Percentiles rank a stretch among this genome's conserved stretches.
These are phyloP conservation scores for Yamadazyma laniorum DNA, from an alignment of 805 yeast species.

Conservation along the genomic window DNA sequence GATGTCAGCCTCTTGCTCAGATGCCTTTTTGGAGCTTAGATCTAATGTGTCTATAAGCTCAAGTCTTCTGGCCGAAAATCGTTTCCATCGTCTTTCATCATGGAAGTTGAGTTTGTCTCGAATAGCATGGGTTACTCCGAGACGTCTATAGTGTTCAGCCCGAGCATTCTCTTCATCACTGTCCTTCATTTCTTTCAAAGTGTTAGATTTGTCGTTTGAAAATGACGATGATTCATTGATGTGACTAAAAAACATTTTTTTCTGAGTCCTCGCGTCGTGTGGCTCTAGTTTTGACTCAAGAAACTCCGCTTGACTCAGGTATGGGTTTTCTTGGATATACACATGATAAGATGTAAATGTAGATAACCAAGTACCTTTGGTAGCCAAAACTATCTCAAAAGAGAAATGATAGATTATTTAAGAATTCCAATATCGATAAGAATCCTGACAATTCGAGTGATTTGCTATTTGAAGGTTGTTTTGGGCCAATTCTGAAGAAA, in stretches of 20 bases:
- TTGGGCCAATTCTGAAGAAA: too few species aligned
- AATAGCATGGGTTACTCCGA: constrained; percentile 58
- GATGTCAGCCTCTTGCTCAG: constrained; percentile 87
- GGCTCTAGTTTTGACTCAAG: constrained; percentile 2
- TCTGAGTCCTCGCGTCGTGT: constrained; percentile 8
- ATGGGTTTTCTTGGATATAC: too few species aligned
- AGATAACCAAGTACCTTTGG: too few species aligned
- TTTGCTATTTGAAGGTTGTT: too few species aligned
- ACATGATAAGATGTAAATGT: too few species aligned
- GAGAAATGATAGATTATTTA: too few species aligned
- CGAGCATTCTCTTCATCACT: constrained; percentile 10
- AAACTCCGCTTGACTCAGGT: neutral
- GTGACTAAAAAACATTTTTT: constrained; percentile 5
- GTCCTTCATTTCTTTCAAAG: constrained; percentile 1
- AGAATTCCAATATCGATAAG: too few species aligned
- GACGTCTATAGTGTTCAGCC: constrained; percentile 24
- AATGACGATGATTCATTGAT: constrained; percentile 8
- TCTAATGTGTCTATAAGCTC: constrained; percentile 80
- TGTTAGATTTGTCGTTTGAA: constrained; percentile 1
- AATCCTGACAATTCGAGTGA: too few species aligned
- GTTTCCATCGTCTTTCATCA: constrained; percentile 85
- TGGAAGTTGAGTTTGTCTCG: constrained; percentile 65
- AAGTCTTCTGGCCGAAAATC: constrained; percentile 83
- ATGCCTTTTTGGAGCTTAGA: constrained; percentile 70
- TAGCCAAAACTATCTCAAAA: too few species aligned